Base-by-base conservation (phyloP, 768 basidiomycete genomes). In the Pulveroboletus sp. region DNA sequence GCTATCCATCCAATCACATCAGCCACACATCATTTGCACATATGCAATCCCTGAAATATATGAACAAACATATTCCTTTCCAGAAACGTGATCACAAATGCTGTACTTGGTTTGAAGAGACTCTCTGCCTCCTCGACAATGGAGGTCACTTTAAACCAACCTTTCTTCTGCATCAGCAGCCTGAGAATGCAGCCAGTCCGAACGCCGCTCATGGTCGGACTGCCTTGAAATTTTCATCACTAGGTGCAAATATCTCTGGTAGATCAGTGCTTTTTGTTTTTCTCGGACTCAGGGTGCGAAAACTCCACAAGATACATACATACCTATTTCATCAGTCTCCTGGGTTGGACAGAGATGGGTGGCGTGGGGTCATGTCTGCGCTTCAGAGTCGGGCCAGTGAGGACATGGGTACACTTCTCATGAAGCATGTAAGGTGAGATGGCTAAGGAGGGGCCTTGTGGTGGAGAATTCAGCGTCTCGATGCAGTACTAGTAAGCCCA, bases 391-490 rank as follows among this genome's bases (percentile, higher is more conserved):
- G 78, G 79, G 3, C 61, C 62, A 6, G 45, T 10, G 9, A 73
- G 73, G 11, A 67, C 61, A 17, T 38, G 51, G 9, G 60, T 63
- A 45, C 73, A 74, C 46, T 63, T 71, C 56, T 76, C 75, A 46
- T 76, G 74, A 24, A 73, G 51, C 50, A 63, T 59, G 50, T 68
- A 61, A 36, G 51, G 54, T 8, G 59, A 62, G 51, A 51, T 42
- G 8, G 44, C 48, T 32, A 16, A 53, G 34, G 37, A 60, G 53
- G 41, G 54, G 54, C 29, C 22, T 45, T 62, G 60, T 63, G 41
- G 24, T 26, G 41, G 29, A 29, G 32, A 23, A 32, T 45, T 12
- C 26, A 31, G 17, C 7, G 41, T 27, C 23, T 44, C 6, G 34
- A 40, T 4, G 1, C 24, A 20, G 39, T 48, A 8, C 17, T 10